Base-by-base conservation (phyloP, 2,329 filamentous ascomycete genomes). In the Claviceps africana region DNA sequence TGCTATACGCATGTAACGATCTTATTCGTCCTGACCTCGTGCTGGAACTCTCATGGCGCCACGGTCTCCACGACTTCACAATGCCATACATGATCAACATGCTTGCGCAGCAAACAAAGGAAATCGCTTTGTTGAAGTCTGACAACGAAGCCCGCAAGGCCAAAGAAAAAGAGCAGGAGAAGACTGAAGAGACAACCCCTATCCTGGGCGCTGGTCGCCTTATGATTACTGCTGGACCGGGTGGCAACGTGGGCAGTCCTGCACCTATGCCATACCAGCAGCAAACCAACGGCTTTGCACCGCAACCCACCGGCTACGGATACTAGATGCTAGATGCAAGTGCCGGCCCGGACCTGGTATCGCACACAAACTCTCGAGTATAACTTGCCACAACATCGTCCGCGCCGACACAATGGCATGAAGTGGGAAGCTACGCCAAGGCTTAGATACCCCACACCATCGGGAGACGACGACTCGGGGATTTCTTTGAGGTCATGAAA, bases 11-110 rank as follows among this genome's bases (percentile, higher is more conserved):
- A 50, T 98, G 93, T 77, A 95, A 98, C 71, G 93, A 97, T 54
- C 85, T 98, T 56, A 90, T 98, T 60, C 88, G 88, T 19, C 85
- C 94, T 3, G 89, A 97, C 64, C 76, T 94, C 50, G 85, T 98
- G 54, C 81, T 98, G 69, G 93, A 98, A 73, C 80, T 98, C 53
- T 97, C 93, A 54, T 98, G 93, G 93, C 91, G 93, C 61, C 78
- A 95, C 66, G 88, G 89, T 55, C 84, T 98, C 40, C 82, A 84
- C 62, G 93, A 98, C 73, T 98, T 95, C 72, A 95, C 90, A 47
- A 98, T 98, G 94, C 93, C 93, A 19, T 98, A 95, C 77, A 94
- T 98, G 88, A 97, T 98, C 79, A 98, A 97, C 74, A 86, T 94
- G 74, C 77, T 98, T 57, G 82, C 84, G 60, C 89, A 95, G 70